Base-by-base conservation (phyloP, 2,329 filamentous ascomycete genomes). In the Fusarium aywerte region DNA sequence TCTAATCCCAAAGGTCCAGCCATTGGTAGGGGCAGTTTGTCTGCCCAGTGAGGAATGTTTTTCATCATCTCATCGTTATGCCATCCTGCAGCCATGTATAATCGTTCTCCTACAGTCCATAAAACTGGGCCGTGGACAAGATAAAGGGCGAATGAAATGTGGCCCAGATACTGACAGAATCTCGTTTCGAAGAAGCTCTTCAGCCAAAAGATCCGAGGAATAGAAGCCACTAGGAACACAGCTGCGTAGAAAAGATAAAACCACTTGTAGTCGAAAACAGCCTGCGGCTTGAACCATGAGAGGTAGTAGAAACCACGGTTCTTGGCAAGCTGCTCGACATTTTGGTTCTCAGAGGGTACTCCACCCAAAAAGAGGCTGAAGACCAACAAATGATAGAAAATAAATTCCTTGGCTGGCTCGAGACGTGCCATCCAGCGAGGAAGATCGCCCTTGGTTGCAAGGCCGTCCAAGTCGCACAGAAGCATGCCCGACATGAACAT, bases 231-330 rank as follows among this genome's bases (percentile, higher is more conserved):
- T 1, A 89, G 73, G 51, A 89, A 81, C 23, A 81, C 78, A 2
- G 88, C 82, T 1, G 87, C 88, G 79, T 83, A 86, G 73, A 89
- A 89, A 4, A 90, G 81, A 73, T 83, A 90, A 76, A 90, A 90
- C 87, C 87, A 90, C 75, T 90, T 90, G 72, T 82, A 84, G 73
- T 90, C 87, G 67, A 82, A 89, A 12, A 89, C 85, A 2, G 88
- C 88, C 71, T 90, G 87, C 0, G 89, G 87, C 61, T 89, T 90
- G 57, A 91, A 78, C 59, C 81, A 82, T 1, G 87, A 87, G 15
- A 89, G 76, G 65, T 81, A 87, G 64, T 83, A 82, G 87, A 88
- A 90, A 4, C 89, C 88, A 0, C 85, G 83, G 16, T 83, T 87
- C 23, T 80, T 80, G 23, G 80, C 77, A 3, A 91, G 76, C 8